Base-by-base conservation (phyloP, 1,139 yeast species). In the Taphrina confusa region DNA sequence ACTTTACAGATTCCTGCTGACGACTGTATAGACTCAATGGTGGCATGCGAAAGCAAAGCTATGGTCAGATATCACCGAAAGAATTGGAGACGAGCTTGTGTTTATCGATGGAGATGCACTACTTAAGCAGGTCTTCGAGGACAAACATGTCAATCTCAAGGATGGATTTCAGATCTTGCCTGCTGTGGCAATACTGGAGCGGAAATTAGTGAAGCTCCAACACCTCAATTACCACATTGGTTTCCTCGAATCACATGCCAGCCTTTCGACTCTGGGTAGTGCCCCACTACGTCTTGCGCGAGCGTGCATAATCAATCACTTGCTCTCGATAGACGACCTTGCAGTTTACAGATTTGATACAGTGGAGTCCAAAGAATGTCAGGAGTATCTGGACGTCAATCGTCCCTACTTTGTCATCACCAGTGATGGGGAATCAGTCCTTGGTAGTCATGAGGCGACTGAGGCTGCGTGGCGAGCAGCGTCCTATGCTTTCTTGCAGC, bases 381-480 rank as follows among this genome's bases (percentile, higher is more conserved):
- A 50, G 28, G 46, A 52, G 22, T 59, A 52, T 36, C 46, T 52
- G 25, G 58, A 55, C 20, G 47, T 52, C 22, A 46, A 59, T 33
- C 59, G 62, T 11, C 62, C 62, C n/a, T 59, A 59, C 39, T 49
- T 55, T 30, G 57, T 59, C 31, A 14, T 59, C 16, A 56, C 57
- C 25, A 46, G 52, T 37, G 62, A 59, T 42, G 57, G 52, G 11
- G 54, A 44, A 2, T 27, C 49, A 5, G 51, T 31, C 25, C 14
- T 28, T 5, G 22, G 44, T 9, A 20, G 46, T 27, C 31, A 46
- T 8, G 39, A 31, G 31, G 18, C 34, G 25, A 5, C 18, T 5
- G 33, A 28, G 6, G 52, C 52, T 12, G 52, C 42, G 4, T 47
- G 52, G 52, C 16, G 52, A 47, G 42, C 52, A 11, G 52, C 52